Percentiles rank a stretch among this genome's conserved stretches.
Evolutionary conservation across 2,329 filamentous ascomycete genomes (phyloP).

Genomic region (Orbilia ellipsospora): DNA sequence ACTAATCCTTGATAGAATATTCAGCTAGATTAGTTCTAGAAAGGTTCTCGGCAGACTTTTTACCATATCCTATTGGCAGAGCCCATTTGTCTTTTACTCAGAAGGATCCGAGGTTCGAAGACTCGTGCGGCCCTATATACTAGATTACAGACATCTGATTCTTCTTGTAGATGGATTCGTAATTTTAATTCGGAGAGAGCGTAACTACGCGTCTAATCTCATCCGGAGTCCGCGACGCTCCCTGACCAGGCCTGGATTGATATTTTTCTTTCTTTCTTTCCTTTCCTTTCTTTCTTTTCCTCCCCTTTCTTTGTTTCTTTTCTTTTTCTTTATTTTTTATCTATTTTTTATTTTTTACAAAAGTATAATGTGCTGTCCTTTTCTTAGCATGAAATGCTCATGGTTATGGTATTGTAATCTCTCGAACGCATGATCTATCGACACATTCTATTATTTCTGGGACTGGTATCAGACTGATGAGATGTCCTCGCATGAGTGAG

Average conservation of each 20-base stretch:
- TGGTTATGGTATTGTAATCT: too few species aligned
- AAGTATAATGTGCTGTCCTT: too few species aligned
- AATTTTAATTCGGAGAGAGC: conserved; percentile 37
- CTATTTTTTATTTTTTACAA: too few species aligned
- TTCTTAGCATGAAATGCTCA: too few species aligned
- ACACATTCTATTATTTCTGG: too few species aligned
- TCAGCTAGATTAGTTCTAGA: conserved; percentile 48
- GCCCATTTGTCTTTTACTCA: not conserved
- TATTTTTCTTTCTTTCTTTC: not conserved
- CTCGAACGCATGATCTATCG: too few species aligned
- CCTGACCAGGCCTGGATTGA: not conserved
- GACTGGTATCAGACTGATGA: too few species aligned
- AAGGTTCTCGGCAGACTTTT: conserved; percentile 1
- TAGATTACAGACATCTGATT: not conserved
- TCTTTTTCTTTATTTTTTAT: too few species aligned
- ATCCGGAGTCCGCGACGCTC: conserved; percentile 24
- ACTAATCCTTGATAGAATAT: conserved; percentile 9
- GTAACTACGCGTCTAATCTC: conserved; percentile 16
- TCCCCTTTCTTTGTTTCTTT: too few species aligned
- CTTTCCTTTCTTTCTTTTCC: too few species aligned
- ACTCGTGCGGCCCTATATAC: not conserved
- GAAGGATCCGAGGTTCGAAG: conserved; percentile 22
- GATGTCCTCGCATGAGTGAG: too few species aligned
- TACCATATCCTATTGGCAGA: not conserved
- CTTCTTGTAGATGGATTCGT: conserved; percentile 1